Conservation (phyloP, 75 land plant species). For the Pinus albicaulis region DNA sequence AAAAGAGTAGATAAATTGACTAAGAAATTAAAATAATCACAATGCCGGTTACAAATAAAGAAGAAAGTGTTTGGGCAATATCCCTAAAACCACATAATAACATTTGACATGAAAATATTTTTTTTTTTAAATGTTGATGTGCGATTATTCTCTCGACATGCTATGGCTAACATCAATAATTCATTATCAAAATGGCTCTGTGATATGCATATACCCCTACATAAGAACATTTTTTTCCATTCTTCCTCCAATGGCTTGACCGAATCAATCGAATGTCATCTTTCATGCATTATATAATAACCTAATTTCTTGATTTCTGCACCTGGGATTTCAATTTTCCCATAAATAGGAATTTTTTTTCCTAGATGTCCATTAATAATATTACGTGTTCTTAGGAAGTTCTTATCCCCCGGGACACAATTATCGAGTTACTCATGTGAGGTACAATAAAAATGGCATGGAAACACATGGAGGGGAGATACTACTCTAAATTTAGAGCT, state of each 20-base stretch:
- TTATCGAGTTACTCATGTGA: too few relatives aligned
- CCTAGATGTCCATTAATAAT: not conserved
- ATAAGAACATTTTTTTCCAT: conserved; percentile 5
- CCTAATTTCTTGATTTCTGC: conserved; percentile 3
- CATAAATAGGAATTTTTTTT: conserved; percentile 15
- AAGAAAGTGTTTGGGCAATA: too few relatives aligned
- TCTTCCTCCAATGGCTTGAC: conserved; percentile 1
- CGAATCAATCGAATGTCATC: conserved; percentile 3
- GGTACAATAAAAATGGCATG: not conserved
- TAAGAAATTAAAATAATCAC: too few relatives aligned
- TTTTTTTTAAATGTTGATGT: too few relatives aligned
- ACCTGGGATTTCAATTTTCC: not conserved
- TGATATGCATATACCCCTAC: conserved; percentile 12
- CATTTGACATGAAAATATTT: too few relatives aligned
- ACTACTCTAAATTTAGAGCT: not conserved
- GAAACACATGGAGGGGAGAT: not conserved
- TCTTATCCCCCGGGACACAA: too few relatives aligned
- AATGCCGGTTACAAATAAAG: too few relatives aligned
- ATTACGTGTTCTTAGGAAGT: too few relatives aligned
- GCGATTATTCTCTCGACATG: too few relatives aligned
- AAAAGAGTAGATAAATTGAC: too few relatives aligned
- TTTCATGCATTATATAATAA: conserved; percentile 10
- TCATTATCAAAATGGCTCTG: not conserved
- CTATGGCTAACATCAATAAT: too few relatives aligned
- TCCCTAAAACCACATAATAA: too few relatives aligned